phyloP scores from a whole-genome alignment of 129 eudicot genomes.

The Flaveria bidentis region DNA sequence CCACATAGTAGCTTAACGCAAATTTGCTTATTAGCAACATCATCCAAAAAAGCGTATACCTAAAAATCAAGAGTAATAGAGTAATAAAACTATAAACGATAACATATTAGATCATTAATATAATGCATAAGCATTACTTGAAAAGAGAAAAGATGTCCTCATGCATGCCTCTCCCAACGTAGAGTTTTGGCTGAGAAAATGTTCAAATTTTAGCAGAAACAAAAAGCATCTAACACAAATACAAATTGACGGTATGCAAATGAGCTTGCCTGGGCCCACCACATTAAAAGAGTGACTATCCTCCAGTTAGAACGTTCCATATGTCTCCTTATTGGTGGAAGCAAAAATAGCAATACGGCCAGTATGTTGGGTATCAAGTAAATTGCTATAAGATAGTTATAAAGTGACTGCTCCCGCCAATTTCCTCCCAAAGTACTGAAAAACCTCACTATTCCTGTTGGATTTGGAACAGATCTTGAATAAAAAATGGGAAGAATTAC shows the following conservation, averaged over 20 bases:
- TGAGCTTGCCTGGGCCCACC: constrained; percentile 93
- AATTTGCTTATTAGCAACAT: constrained; percentile 84
- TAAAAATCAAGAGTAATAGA: constrained; percentile 25
- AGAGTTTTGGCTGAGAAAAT: constrained; percentile 84
- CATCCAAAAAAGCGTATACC: constrained; percentile 94
- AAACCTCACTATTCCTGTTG: constrained; percentile 75
- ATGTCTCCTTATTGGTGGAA: constrained; percentile 79
- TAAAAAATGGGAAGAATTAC: constrained; percentile 77
- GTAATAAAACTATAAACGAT: constrained; percentile 1
- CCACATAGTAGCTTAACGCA: constrained; percentile 98
- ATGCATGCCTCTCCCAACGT: constrained; percentile 99
- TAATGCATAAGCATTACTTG: constrained; percentile 56
- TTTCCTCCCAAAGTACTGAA: constrained; percentile 63
- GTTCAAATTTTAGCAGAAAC: constrained; percentile 11
- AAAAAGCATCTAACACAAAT: constrained; percentile 9
- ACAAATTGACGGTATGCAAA: constrained; percentile 3
- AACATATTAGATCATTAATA: constrained; percentile 5
- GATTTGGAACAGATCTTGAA: constrained; percentile 70
- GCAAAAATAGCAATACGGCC: constrained; percentile 73
- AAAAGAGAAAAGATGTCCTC: constrained; percentile 87
- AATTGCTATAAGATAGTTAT: constrained; percentile 68
- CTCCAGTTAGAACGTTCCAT: constrained; percentile 95
- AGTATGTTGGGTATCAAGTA: constrained; percentile 81
- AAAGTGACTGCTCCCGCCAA: constrained; percentile 59
- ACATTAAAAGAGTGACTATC: constrained; percentile 64